Base-by-base conservation (phyloP, 192 early-diverging fungal species). In the Kickxella alabastrina region DNA sequence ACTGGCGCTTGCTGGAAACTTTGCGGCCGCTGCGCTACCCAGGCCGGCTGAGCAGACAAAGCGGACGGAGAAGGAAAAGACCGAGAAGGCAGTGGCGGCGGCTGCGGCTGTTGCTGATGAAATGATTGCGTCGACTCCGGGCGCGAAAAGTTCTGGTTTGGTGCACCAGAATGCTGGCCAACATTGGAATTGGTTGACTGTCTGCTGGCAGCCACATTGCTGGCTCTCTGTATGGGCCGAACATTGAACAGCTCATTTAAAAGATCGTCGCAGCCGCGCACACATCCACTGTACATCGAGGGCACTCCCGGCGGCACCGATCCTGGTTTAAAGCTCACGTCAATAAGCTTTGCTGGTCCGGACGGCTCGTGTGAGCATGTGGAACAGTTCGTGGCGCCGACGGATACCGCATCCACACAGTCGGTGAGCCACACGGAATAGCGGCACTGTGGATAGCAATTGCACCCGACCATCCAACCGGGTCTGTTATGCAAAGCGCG, bases 381-480 rank as follows among this genome's bases (percentile, higher is more conserved):
- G 12, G 56, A 31, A 42, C 79, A 80, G 2, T 6, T 49, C 3
- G 54, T 62, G 14, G 39, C 15, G 7, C 55, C 31, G 6, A 54
- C 65, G 10, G 49, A 38, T 19, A 53, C 32, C 4, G 21, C 39
- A 1, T 48, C 34, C 2, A 72, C 57, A 10, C 41, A 22, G 28
- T 60, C 54, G 0, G 80, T 80, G 4, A 82, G 18, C 65, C 75
- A 82, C 5, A 80, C 37, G 9, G 53, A 36, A 9, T 42, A 48
- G 18, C 41, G 59, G 57, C 82, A 83, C 39, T 57, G 58, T 17
- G 82, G 82, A 34, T 68, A 83, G 19, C 56, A 24, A 5, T 28
- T 40, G 41, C 82, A 83, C 0, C 77, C 80, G 34, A 67, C 17
- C 56, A 79, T 57, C 60, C 61, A 73, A 1, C 57, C 42, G 10